A percentile compares a stretch with the other conserved stretches of the same genome.
These are phyloP conservation scores for Penicillium subrubescens DNA, from an alignment of 495 filamentous ascomycete species.

Conservation along the genomic window DNA sequence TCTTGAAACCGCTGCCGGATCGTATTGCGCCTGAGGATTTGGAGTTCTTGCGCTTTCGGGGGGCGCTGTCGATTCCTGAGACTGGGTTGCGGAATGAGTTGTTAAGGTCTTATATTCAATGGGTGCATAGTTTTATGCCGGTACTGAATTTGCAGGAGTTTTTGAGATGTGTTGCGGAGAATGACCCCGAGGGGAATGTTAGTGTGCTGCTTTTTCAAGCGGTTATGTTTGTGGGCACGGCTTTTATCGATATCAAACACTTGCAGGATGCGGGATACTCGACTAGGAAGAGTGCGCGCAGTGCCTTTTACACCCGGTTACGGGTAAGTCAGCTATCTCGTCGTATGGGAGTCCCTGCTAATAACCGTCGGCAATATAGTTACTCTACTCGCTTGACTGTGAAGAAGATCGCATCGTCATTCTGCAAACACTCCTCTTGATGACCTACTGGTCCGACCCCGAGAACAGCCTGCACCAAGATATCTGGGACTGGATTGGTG, in stretches of 20 bases:
- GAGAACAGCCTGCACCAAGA: conserved; percentile 66
- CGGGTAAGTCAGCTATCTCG: conserved; percentile 53
- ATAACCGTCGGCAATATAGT: conserved; percentile 25
- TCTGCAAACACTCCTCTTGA: conserved; percentile 75
- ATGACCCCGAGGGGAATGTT: conserved; percentile 62
- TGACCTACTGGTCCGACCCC: conserved; percentile 84
- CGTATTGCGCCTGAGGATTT: conserved; percentile 70
- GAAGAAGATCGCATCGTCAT: conserved; percentile 79
- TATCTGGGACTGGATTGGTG: conserved; percentile 87
- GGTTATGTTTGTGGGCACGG: conserved; percentile 77
- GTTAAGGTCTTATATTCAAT: conserved; percentile 73
- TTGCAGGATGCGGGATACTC: conserved; percentile 69
- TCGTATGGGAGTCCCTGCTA: neutral
- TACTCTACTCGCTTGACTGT: conserved; percentile 81
- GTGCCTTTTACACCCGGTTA: conserved; percentile 72
- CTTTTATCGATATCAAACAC: conserved; percentile 71
- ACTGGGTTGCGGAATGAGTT: conserved; percentile 68
- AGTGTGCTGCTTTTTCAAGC: conserved; percentile 79
- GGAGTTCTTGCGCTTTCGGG: conserved; percentile 70
- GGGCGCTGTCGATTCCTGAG: conserved; percentile 69
- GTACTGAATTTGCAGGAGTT: conserved; percentile 75
- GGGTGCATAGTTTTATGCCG: conserved; percentile 85
- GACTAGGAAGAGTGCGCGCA: conserved; percentile 70
- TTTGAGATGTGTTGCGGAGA: conserved; percentile 57
- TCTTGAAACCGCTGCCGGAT: conserved; percentile 47